Base-by-base conservation (phyloP, 306 rosid species). In the Glycine soja region DNA sequence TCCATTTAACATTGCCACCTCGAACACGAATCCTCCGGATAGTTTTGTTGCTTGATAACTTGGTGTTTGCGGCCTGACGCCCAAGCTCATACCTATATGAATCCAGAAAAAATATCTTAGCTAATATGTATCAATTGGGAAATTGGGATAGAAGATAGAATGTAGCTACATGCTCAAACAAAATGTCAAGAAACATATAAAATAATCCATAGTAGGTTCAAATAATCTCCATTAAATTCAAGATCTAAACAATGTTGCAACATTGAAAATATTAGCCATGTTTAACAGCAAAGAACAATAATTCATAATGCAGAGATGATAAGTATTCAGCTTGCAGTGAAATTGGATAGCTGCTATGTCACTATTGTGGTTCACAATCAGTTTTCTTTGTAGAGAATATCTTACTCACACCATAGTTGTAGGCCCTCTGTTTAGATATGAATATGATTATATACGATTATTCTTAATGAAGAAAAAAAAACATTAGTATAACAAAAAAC, bases 1-100 rank as follows among this genome's bases (percentile, higher is more conserved):
- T 81, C 91, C 91, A 88, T 19, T 88, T 88, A 52, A 88, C 91
- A 81, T 88, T 88, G 7, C 89, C 91, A 76, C 91, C 91, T 53
- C 91, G 66, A 2, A 88, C 91, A 38, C 91, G 86, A 2, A 88
- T 70, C 64, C 91, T 86, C 18, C 91, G 53, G 5, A 88, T 79
- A 4, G 91, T 88, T 70, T 88, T 88, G 87, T 88, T 84, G 81
- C 91, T 84, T 10, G 91, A 88, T 0, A 88, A 65, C 80, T 88
- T 86, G 1, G 91, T 88, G 72, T 79, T 86, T 12, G 89, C 91
- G 34, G 91, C 77, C 58, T 88, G 91, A 6, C 91, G 86, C 38
- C 91, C 91, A 15, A 88, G 91, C 76, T 88, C 91, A 48, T 88
- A 88, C 90, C 90, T 88, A 64, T 12, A 75, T 10, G 18, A 45